Conservation (phyloP, 345 rosid genomes). For the Eucalyptus regnans region DNA sequence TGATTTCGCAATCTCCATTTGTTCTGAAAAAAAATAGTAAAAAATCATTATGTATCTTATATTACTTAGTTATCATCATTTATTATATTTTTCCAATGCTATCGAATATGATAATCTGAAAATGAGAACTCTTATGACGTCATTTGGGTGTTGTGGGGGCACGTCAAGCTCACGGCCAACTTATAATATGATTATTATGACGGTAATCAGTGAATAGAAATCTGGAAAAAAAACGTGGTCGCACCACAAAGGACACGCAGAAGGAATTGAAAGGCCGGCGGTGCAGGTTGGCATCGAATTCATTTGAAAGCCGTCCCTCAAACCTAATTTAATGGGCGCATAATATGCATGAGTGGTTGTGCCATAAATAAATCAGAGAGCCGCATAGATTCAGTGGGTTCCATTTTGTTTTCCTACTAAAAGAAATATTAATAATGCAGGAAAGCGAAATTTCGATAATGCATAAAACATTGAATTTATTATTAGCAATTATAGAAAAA, state of each 20-base stretch:
- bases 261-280: background rate
- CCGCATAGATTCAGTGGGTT: background rate
- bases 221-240: background rate
- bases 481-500: background rate
- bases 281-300: background rate
- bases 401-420: background rate
- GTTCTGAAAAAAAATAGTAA: constrained; percentile 6
- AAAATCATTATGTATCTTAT: too few relatives aligned
- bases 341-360: background rate
- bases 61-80: background rate
- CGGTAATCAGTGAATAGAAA: background rate
- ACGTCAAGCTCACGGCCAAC: background rate
- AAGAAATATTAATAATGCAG: background rate
- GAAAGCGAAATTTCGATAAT: background rate
- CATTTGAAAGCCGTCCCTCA: background rate
- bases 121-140: background rate
- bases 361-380: background rate
- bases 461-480: background rate
- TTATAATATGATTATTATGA: background rate
- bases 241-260: background rate
- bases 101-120: background rate
- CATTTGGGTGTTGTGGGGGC: background rate
- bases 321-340: background rate
- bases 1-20: constrained; percentile 22
- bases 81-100: background rate